Conservation (phyloP, 2,329 filamentous ascomycete species). For the Gnomoniopsis smithogilvyi region DNA sequence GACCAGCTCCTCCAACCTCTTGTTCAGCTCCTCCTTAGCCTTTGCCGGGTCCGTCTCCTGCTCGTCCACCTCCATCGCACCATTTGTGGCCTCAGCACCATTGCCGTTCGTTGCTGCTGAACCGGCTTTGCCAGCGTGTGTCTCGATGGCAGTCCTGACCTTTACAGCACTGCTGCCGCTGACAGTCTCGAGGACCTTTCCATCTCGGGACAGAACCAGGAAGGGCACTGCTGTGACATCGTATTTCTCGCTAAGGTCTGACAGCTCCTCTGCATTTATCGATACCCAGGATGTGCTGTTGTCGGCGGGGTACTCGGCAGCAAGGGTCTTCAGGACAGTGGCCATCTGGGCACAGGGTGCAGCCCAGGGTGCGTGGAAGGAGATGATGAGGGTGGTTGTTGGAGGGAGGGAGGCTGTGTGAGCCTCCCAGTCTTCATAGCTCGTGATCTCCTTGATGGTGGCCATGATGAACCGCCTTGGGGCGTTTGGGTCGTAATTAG, state of each 20-base stretch:
- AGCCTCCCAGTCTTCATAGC: conserved; percentile 69
- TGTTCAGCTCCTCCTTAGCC: conserved; percentile 80
- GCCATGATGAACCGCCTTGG: conserved; percentile 52
- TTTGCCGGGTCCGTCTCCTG: conserved; percentile 46
- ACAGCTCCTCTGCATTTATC: conserved; percentile 91
- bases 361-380: conserved; percentile 96
- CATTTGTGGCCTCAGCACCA: conserved; percentile 27
- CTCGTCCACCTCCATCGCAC: conserved; percentile 27
- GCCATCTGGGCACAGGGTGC: conserved; percentile 94
- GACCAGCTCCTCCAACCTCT: conserved; percentile 77
- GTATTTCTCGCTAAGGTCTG: conserved; percentile 87
- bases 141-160: conserved; percentile 82
- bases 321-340: conserved; percentile 79
- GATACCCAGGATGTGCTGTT: conserved; percentile 76
- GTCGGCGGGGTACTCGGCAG: conserved; percentile 74
- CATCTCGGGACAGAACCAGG: conserved; percentile 76
- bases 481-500: neutral
- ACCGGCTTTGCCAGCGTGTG: conserved; percentile 58
- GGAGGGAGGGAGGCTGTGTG: conserved; percentile 64
- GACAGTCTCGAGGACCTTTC: conserved; percentile 76
- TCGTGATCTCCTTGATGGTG: conserved; percentile 72
- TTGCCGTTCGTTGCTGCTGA: conserved; percentile 30
- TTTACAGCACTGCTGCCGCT: conserved; percentile 86
- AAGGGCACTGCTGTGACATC: conserved; percentile 94
- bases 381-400: conserved; percentile 75